phyloP scores from a whole-genome alignment of 2,329 filamentous ascomycete genomes.

The Aspergillus intermedius region DNA sequence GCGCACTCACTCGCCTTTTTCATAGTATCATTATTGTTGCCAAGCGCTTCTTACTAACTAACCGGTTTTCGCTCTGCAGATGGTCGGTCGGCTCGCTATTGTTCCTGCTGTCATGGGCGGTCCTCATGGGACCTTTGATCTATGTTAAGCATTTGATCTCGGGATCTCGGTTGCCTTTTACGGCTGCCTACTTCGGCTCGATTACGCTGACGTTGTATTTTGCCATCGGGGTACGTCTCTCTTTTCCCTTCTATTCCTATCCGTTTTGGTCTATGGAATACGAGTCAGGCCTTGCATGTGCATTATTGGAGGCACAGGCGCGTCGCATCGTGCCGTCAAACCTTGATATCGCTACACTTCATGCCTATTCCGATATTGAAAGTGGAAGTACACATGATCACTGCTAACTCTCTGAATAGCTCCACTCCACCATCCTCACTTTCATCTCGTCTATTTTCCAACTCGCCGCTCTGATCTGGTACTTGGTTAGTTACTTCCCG shows the following conservation, averaged over 20 bases:
- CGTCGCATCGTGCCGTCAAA: background rate
- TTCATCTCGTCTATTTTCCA: conserved; percentile 78
- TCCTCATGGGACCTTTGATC: conserved; percentile 81
- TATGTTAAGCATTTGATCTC: conserved; percentile 83
- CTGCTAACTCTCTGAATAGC: conserved; percentile 44
- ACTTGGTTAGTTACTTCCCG: conserved; percentile 93
- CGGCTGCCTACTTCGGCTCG: conserved; percentile 88
- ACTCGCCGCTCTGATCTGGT: conserved; percentile 78
- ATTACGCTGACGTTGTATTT: conserved; percentile 88
- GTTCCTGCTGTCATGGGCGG: conserved; percentile 87
- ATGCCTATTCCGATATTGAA: too few species aligned
- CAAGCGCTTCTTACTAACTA: conserved; percentile 15
- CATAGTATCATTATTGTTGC: conserved; percentile 1
- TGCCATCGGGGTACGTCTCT: conserved; percentile 72
- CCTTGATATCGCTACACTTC: too few species aligned
- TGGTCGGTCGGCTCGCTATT: conserved; percentile 90
- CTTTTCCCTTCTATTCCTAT: conserved; percentile 9
- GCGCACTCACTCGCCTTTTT: background rate
- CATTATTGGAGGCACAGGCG: background rate
- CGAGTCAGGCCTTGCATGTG: background rate
- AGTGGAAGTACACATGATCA: too few species aligned
- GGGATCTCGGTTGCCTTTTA: conserved; percentile 79
- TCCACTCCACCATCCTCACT: conserved; percentile 77
- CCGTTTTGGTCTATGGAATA: conserved; percentile 1
- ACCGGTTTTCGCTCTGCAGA: conserved; percentile 46